Conservation (phyloP, 768 basidiomycete species). For the Hypsizygus marmoreus region DNA sequence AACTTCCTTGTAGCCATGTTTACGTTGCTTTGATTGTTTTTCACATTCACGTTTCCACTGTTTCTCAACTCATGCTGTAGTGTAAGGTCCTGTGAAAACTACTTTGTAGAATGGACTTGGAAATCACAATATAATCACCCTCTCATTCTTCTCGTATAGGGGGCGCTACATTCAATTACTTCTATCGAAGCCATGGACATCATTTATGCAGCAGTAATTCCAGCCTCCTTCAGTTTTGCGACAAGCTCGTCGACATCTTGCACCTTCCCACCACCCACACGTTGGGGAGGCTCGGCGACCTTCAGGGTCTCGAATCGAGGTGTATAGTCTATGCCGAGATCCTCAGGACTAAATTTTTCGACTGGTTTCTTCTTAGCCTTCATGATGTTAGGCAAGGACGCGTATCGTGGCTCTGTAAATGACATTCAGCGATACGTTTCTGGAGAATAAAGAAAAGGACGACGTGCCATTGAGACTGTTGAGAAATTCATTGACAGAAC, state of each 20-base stretch:
- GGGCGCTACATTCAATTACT: too few relatives aligned
- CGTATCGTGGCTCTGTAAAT: constrained; percentile 88
- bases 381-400: constrained; percentile 97
- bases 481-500: not conserved
- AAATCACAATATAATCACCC: not conserved
- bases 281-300: constrained; percentile 86
- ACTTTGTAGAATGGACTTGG: constrained; percentile 5
- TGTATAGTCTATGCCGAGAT: constrained; percentile 82
- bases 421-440: constrained; percentile 2
- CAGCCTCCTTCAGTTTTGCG: constrained; percentile 86
- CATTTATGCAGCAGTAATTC: constrained; percentile 45
- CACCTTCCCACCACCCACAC: constrained; percentile 93
- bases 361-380: constrained; percentile 99
- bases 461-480: constrained; percentile 70
- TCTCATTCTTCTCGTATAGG: constrained; percentile 4
- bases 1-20: not conserved
- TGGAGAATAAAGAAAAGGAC: not conserved
- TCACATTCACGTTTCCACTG: too few relatives aligned
- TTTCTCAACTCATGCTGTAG: constrained; percentile 1
- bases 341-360: constrained; percentile 76
- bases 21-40: not conserved
- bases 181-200: too few relatives aligned
- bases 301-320: constrained; percentile 85
- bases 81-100: constrained; percentile 1
- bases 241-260: constrained; percentile 88